Conservation (phyloP, 2,329 filamentous ascomycete genomes). For the Penicillium fuscoglaucum region DNA sequence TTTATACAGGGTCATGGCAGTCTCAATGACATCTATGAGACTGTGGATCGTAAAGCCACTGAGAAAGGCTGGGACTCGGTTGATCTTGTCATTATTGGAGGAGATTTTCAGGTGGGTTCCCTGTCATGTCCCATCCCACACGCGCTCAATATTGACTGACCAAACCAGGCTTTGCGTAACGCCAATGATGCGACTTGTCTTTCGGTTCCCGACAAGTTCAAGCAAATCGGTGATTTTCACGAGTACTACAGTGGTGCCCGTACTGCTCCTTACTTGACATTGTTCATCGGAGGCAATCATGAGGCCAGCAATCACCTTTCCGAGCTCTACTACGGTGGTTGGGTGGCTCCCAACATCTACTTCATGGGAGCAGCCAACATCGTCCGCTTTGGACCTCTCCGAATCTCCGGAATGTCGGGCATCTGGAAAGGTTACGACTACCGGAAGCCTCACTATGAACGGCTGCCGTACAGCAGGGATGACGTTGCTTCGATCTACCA, state of each 20-base stretch:
- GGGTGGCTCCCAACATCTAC: conserved; percentile 96
- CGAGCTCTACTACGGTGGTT: conserved; percentile 94
- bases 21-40: conserved; percentile 86
- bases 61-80: conserved; percentile 75
- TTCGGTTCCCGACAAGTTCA: conserved; percentile 86
- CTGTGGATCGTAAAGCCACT: conserved; percentile 67
- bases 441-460: conserved; percentile 76
- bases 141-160: background rate
- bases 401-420: conserved; percentile 86
- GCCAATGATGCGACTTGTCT: conserved; percentile 83
- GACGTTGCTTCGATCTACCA: conserved; percentile 86
- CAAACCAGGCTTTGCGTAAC: conserved; percentile 74
- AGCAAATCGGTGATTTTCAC: conserved; percentile 85
- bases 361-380: conserved; percentile 94
- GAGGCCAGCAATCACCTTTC: conserved; percentile 88
- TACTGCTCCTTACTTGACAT: conserved; percentile 79
- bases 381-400: conserved; percentile 75
- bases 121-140: conserved; percentile 9
- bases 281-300: conserved; percentile 94
- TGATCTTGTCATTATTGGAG: conserved; percentile 90
- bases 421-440: conserved; percentile 96
- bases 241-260: conserved; percentile 83
- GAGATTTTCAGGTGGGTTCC: conserved; percentile 77
- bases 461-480: conserved; percentile 75
- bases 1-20: conserved; percentile 76